Evolutionary conservation across 768 basidiomycete genomes (phyloP), one percentile per base, ranked within the genome.

Genomic region (Rhodotorula paludigena): DNA sequence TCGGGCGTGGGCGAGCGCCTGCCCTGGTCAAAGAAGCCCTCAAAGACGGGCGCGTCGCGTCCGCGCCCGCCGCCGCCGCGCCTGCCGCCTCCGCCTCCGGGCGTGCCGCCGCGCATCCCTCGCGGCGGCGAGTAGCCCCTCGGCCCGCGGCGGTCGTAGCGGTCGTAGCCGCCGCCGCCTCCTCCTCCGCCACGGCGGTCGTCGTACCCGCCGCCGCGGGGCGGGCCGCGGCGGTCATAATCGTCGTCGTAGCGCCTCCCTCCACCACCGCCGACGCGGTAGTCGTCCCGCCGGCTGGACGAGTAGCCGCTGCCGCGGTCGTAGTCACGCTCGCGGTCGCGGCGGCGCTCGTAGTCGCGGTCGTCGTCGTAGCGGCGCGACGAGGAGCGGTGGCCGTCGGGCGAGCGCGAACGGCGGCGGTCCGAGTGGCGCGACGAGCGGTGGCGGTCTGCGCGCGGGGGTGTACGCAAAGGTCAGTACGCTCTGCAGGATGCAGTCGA

Each of bases 1-100:
- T 90, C 87, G 0, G 96, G 96, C 16, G 94, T 98, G 16, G 94
- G 93, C 1, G 88, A 90, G 73, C 92, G 81, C 73, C 89, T 82
- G 69, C 90, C 89, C 3, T 87, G 88, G 21, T 88, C 86, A 30
- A 86, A 88, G 47, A 75, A 72, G 16, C 82, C 82, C 44, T 83
- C 82, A 45, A 77, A 78, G 30, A 82, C 83, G 54, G 83, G 83
- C 56, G 83, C 80, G 49, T 84, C 82, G 36, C 83, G 79, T 45
- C 84, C 74, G 32, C 83, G 82, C 76, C 35, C 35, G 3, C n/a
- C 76, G 38, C 76, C 78, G 32, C 82, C 78, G 36, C 76, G 36
- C 2, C 62, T 42, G 6, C 63, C 63, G 3, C 63, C 57, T 18
- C 48, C 36, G 30, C 59, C 41, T 6, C 45, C 32, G 32, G 69